Percentiles rank a stretch among this genome's conserved stretches.
phyloP scores from a whole-genome alignment of 805 yeast species.

The Saccharomyces paradoxus region DNA sequence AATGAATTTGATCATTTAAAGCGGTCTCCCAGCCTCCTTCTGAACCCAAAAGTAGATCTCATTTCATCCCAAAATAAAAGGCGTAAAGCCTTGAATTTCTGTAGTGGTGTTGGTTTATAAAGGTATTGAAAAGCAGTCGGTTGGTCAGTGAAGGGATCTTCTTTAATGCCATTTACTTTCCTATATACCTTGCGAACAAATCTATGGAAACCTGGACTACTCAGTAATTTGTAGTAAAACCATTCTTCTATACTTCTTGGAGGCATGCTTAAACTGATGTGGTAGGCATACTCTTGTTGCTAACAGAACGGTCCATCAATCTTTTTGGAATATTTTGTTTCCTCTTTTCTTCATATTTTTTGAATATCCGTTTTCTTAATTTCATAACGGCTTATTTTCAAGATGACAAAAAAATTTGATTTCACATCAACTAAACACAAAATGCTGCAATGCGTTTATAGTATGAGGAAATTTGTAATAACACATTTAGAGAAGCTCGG shows the following conservation, averaged over 20 bases:
- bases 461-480: background rate
- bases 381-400: background rate
- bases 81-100: slow-evolving; percentile 54
- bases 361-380: background rate
- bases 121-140: slow-evolving; percentile 10
- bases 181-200: slow-evolving; percentile 59
- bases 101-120: slow-evolving; percentile 44
- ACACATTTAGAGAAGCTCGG: too few species aligned
- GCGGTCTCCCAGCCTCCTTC: slow-evolving; percentile 17
- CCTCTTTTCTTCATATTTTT: background rate
- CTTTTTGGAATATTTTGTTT: background rate
- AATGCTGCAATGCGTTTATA: background rate
- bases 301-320: slow-evolving; percentile 5
- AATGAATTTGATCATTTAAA: slow-evolving; percentile 9
- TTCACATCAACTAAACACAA: background rate
- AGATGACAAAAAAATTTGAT: too few species aligned
- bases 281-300: background rate
- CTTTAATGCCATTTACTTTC: slow-evolving; percentile 49
- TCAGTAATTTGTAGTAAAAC: slow-evolving; percentile 41
- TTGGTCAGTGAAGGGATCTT: slow-evolving; percentile 30
- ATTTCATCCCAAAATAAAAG: slow-evolving; percentile 54
- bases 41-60: slow-evolving; percentile 44
- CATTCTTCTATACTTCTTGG: slow-evolving; percentile 42
- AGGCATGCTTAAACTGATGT: background rate
- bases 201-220: slow-evolving; percentile 50